Evolutionary conservation across 208 protist genomes (phyloP).

Genomic region (Angomonas deanei): DNA sequence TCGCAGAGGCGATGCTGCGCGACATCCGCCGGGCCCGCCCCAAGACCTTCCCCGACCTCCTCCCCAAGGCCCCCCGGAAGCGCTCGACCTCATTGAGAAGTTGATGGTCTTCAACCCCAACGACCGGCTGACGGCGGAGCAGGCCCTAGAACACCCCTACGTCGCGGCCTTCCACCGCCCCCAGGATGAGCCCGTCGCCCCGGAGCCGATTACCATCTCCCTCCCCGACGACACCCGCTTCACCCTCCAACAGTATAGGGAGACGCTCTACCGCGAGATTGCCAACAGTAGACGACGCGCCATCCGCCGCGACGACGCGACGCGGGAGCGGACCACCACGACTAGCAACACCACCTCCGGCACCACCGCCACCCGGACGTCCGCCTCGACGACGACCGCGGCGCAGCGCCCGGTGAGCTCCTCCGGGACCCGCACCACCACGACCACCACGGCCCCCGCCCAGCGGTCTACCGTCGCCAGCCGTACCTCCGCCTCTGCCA

Average conservation of each 20-base stretch:
- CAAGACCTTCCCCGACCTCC: constrained; percentile 78
- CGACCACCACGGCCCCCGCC: not conserved
- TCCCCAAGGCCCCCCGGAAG: constrained; percentile 91
- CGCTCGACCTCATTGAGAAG: constrained; percentile 90
- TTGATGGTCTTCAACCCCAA: constrained; percentile 96
- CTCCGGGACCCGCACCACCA: not conserved
- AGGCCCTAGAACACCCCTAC: constrained; percentile 93
- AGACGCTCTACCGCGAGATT: constrained; percentile 90
- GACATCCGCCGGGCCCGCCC: constrained; percentile 62
- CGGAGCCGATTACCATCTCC: constrained; percentile 83
- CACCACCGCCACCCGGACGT: not conserved
- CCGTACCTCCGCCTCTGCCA: not conserved
- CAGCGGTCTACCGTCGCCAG: not conserved
- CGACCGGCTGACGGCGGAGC: constrained; percentile 88
- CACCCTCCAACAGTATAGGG: constrained; percentile 91
- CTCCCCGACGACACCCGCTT: constrained; percentile 94
- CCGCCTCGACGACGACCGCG: not conserved
- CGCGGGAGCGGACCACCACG: constrained; percentile 1
- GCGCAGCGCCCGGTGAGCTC: not conserved
- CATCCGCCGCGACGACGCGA: constrained; percentile 15
- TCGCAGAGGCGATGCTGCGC: constrained; percentile 93
- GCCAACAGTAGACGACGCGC: constrained; percentile 33
- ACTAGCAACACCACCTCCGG: not conserved
- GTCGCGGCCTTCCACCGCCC: constrained; percentile 89
- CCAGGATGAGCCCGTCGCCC: constrained; percentile 74